Base-by-base conservation (phyloP, 1,139 yeast genomes). In the Suzukiozyma palmioleophila region DNA sequence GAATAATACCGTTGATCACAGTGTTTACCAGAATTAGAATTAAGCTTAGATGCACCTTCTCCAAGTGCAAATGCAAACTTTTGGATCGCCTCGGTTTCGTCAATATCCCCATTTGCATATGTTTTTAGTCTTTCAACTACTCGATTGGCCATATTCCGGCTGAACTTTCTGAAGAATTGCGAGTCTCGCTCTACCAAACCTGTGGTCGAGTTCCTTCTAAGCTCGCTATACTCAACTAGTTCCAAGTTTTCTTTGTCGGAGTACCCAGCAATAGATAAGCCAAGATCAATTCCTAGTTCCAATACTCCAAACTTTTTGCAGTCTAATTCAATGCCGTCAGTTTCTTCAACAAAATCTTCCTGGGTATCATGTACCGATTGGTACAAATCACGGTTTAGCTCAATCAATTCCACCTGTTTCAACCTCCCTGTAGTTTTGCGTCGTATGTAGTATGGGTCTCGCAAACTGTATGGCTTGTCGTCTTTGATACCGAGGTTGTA, bases 401-500 rank as follows among this genome's bases (percentile, higher is more conserved):
- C 41, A 21, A 35, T 30, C 11, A 57, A 33, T n/a, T 27, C 31
- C 7, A 54, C 24, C 27, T 57, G 57, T 30, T 49, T 52, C 7
- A 56, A 31, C 4, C 44, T 44, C 1, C 43, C 50, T 3, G 32
- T 32, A 3, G 39, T 12, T 2, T 26, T 37, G 14, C 43, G 43
- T 27, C 48, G 41, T 32, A 62, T 41, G 37, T 45, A 56, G 41
- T 55, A 62, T 1, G 62, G 62, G 38, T 57, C 58, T 24, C 45
- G 46, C 32, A 59, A 44, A 42, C 59, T 49, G 34, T 38, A 50
- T 0, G 82, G 78, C 6, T 54, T 50, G 0, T 62, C 72, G 26
- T 65, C 57, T 11, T 49, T 50, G 12, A 64, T 40, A 1, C 70
- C 73, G 48, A 81, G 73, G 25, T 71, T 72, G 38, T 66, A 64